Percentiles rank a stretch among this genome's conserved stretches.
Conservation (phyloP, 352 stramenopile genomes). For the Phytopythium oedochilum region DNA sequence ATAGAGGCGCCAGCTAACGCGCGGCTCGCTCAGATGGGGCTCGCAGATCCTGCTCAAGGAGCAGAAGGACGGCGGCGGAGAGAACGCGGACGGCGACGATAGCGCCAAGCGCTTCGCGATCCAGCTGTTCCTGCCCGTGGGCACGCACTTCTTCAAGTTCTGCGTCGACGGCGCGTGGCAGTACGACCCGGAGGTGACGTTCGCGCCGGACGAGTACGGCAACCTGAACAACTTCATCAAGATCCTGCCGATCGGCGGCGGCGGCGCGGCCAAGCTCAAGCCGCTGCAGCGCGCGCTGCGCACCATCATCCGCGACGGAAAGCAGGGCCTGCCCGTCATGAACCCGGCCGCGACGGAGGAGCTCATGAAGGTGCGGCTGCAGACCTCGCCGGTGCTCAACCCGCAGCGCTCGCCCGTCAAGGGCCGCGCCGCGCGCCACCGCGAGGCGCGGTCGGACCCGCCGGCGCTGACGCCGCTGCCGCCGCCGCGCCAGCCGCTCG, state of each 20-base stretch:
- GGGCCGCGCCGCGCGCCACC: conserved; percentile 10
- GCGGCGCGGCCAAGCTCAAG: conserved; percentile 31
- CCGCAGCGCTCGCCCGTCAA: conserved; percentile 19
- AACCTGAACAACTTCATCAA: conserved; percentile 88
- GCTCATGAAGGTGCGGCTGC: conserved; percentile 52
- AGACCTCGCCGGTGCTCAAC: conserved; percentile 35
- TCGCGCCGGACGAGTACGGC: conserved; percentile 79
- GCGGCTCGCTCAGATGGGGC: conserved; percentile 49
- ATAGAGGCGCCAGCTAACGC: background rate
- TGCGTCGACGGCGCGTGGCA: conserved; percentile 78
- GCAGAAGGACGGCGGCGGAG: conserved; percentile 7
- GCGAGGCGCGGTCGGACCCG: conserved; percentile 19
- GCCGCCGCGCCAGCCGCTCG: conserved; percentile 38
- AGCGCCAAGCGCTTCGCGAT: conserved; percentile 17
- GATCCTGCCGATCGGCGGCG: conserved; percentile 26
- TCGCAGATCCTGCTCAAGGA: conserved; percentile 66
- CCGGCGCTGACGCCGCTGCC: conserved; percentile 19
- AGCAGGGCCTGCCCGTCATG: conserved; percentile 57
- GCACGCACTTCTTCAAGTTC: conserved; percentile 77
- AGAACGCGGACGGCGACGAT: conserved; percentile 2
- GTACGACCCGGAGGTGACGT: conserved; percentile 79
- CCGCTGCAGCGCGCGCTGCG: conserved; percentile 45
- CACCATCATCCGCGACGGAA: conserved; percentile 65
- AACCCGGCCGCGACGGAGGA: conserved; percentile 63
- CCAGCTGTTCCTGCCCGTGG: conserved; percentile 58